A percentile compares a stretch with the other conserved stretches of the same genome.
Conservation (phyloP, 371 early-diverging fungal genomes). For the Apophysomyces elegans region DNA sequence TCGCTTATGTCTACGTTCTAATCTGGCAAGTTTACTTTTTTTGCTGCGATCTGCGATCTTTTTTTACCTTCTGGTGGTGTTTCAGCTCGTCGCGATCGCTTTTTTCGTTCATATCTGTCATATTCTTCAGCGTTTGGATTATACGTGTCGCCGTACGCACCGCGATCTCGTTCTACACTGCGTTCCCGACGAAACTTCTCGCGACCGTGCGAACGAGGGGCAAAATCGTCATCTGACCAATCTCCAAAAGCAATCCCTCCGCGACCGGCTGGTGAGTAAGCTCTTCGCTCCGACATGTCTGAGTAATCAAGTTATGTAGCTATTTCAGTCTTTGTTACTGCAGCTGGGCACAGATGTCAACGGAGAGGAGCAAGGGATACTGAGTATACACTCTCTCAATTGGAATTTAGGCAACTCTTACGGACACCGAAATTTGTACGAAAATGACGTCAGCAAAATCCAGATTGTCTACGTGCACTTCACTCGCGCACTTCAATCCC, state of each 20-base stretch:
- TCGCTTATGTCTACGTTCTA: slow-evolving; percentile 60
- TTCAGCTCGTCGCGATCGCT: slow-evolving; percentile 45
- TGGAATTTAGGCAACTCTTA: neutral
- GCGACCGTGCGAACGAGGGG: slow-evolving; percentile 53
- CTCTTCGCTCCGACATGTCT: slow-evolving; percentile 32
- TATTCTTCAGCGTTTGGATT: slow-evolving; percentile 55
- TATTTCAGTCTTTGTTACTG: slow-evolving; percentile 15
- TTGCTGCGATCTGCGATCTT: neutral
- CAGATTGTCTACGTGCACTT: too few relatives aligned
- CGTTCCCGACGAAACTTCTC: slow-evolving; percentile 77
- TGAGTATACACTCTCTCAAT: too few relatives aligned
- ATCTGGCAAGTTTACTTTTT: neutral
- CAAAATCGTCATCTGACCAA: slow-evolving; percentile 64
- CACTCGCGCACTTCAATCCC: too few relatives aligned
- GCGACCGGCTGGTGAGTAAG: slow-evolving; percentile 27
- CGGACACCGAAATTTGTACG: neutral
- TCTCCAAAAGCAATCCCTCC: slow-evolving; percentile 32
- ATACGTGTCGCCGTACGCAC: slow-evolving; percentile 42
- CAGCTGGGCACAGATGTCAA: slow-evolving; percentile 8
- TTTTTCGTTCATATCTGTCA: slow-evolving; percentile 51
- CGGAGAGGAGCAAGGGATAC: slow-evolving; percentile 8
- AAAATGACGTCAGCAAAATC: neutral
- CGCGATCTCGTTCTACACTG: slow-evolving; percentile 70
- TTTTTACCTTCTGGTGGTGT: slow-evolving; percentile 56
- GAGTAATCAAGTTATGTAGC: slow-evolving; percentile 6